Conservation (phyloP, 495 filamentous ascomycete genomes). For the Annulohypoxylon maeteangense region DNA sequence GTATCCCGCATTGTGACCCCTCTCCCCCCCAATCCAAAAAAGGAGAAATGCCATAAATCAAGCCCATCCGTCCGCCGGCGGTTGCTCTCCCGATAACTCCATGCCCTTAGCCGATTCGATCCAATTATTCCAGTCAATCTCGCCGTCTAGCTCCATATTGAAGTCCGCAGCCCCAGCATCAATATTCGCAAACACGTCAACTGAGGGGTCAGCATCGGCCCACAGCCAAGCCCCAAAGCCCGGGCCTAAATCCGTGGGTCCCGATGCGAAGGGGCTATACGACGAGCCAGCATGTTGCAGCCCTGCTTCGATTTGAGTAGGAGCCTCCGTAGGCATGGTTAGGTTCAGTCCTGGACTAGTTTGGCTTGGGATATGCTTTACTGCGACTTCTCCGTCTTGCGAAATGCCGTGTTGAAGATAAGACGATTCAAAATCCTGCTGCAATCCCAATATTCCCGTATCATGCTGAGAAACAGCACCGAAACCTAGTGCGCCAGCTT, state of each 20-base stretch:
- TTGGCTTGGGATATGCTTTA: background rate
- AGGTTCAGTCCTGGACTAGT: background rate
- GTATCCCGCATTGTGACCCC: too few species aligned
- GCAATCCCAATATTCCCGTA: background rate
- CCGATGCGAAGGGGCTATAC: conserved; percentile 1
- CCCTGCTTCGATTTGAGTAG: background rate
- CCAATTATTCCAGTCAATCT: conserved; percentile 63
- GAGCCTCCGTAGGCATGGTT: background rate
- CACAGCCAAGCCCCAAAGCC: conserved; percentile 50
- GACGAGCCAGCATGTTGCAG: conserved; percentile 1
- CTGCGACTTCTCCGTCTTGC: background rate
- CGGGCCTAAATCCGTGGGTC: conserved; percentile 9
- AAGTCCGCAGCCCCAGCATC: conserved; percentile 38
- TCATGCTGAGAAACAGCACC: background rate
- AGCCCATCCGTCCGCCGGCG: background rate
- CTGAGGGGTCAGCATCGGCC: conserved; percentile 45
- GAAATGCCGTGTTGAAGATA: conserved; percentile 47
- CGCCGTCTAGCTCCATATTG: conserved; percentile 54
- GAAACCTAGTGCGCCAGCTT: background rate
- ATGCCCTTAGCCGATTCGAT: conserved; percentile 58
- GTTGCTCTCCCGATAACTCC: conserved; percentile 33
- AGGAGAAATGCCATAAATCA: background rate
- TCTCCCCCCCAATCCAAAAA: too few species aligned
- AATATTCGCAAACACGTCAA: conserved; percentile 40
- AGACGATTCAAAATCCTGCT: conserved; percentile 39